Conservation (phyloP, 2,329 filamentous ascomycete genomes). For the Aulographum hederae region DNA sequence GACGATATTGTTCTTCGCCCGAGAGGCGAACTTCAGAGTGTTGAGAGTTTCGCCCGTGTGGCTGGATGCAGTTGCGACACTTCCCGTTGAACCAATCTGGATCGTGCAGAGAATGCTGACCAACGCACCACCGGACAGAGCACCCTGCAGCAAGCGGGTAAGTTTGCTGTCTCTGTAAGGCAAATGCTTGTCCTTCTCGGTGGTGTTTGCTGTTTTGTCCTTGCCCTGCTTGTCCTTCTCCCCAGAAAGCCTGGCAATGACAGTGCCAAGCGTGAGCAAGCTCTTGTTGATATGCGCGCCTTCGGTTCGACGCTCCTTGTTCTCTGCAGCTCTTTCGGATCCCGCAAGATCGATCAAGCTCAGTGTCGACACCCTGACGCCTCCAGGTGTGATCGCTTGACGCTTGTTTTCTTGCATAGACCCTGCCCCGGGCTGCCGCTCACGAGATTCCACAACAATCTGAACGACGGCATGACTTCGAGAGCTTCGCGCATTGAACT, state of each 20-base stretch:
- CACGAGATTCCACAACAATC: slow-evolving; percentile 92
- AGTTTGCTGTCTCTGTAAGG: slow-evolving; percentile 97
- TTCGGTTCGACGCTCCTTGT: slow-evolving; percentile 83
- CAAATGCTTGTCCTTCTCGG: slow-evolving; percentile 67
- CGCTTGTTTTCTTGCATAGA: slow-evolving; percentile 22
- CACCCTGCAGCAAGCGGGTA: slow-evolving; percentile 78
- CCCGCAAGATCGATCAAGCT: slow-evolving; percentile 93
- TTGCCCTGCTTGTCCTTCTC: slow-evolving; percentile 54
- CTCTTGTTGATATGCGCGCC: slow-evolving; percentile 99
- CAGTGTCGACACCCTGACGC: slow-evolving; percentile 85
- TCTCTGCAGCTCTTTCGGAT: slow-evolving; percentile 88
- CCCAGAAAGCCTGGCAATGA: slow-evolving; percentile 83
- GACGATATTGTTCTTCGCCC: slow-evolving; percentile 95
- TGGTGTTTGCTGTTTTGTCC: slow-evolving; percentile 55
- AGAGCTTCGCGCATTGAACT: slow-evolving; percentile 92
- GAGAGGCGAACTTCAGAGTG: slow-evolving; percentile 88
- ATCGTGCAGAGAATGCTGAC: slow-evolving; percentile 97
- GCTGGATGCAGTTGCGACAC: slow-evolving; percentile 48
- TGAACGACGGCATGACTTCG: slow-evolving; percentile 97
- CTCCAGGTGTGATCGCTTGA: slow-evolving; percentile 43
- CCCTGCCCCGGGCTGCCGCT: slow-evolving; percentile 42
- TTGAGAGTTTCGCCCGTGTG: slow-evolving; percentile 84
- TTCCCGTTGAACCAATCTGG: slow-evolving; percentile 64
- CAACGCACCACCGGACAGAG: slow-evolving; percentile 79
- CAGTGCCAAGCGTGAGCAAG: slow-evolving; percentile 80